These are phyloP conservation scores for Amanita pallidorosea DNA, from an alignment of 768 basidiomycete genomes.

Conservation along the genomic window DNA sequence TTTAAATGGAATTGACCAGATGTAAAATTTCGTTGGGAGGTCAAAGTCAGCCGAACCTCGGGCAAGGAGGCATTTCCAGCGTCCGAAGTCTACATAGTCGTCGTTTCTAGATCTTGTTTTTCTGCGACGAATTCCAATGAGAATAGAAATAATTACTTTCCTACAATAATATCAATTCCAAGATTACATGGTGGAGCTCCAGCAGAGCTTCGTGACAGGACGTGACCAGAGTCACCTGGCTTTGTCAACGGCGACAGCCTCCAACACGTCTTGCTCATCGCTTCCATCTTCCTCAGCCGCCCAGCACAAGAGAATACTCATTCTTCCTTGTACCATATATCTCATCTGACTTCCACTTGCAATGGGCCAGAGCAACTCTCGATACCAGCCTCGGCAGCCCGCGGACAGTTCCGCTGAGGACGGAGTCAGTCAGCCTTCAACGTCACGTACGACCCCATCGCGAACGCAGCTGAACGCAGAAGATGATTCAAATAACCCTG, in stretches of 20 bases:
- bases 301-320: neutral
- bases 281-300: neutral
- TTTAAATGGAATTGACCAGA: no score
- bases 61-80: no score
- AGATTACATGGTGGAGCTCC: no score
- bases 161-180: no score
- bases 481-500: neutral
- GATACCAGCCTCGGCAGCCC: slow-evolving; percentile 1
- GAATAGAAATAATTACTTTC: no score
- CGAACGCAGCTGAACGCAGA: neutral
- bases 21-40: no score
- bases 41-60: no score
- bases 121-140: no score
- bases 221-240: neutral
- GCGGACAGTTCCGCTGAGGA: neutral
- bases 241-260: slow-evolving; percentile 6
- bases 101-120: no score
- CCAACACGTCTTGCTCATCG: slow-evolving; percentile 5
- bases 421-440: neutral
- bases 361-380: slow-evolving; percentile 13
- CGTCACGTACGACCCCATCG: neutral
- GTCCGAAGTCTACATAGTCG: no score
- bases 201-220: no score
- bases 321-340: slow-evolving; percentile 5
- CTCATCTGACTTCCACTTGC: neutral